Percentiles rank a stretch among this genome's conserved stretches.
These are phyloP conservation scores for Penicillium sumatraense DNA, from an alignment of 2,329 filamentous ascomycete genomes.

Conservation along the genomic window DNA sequence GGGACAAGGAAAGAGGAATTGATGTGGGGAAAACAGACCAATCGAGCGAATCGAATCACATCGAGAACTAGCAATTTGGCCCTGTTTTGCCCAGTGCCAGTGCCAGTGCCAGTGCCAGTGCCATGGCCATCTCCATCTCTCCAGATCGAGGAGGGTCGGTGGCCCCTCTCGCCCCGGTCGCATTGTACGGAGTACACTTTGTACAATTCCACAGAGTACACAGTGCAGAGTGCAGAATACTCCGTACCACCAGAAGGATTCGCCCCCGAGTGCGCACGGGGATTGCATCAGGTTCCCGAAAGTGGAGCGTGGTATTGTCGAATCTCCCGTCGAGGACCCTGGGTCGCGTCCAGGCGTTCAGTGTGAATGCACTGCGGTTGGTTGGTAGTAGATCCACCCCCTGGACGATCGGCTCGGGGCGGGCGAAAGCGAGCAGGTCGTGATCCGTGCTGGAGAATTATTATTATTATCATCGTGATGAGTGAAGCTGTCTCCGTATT, in stretches of 20 bases:
- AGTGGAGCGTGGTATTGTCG: background rate
- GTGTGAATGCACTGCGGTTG: constrained; percentile 2
- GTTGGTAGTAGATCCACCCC: background rate
- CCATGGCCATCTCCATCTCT: background rate
- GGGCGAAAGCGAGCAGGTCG: background rate
- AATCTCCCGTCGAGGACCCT: constrained; percentile 3
- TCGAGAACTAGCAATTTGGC: background rate
- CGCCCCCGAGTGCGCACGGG: background rate
- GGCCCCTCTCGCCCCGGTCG: background rate
- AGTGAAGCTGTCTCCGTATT: no score
- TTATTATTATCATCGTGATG: no score
- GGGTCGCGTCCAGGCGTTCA: constrained; percentile 3
- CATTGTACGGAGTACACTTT: no score
- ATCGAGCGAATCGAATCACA: background rate
- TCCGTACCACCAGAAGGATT: background rate
- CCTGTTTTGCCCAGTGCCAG: background rate
- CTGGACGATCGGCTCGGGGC: constrained; percentile 2
- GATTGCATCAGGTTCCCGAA: background rate
- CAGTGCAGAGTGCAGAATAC: no score
- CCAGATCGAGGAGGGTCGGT: background rate
- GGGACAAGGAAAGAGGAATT: background rate
- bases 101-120: no score
- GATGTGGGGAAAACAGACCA: background rate
- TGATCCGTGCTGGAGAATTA: constrained; percentile 1
- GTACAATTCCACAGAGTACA: no score